Base-by-base conservation (phyloP, 371 early-diverging fungal genomes). In the Rhizomucor miehei region DNA sequence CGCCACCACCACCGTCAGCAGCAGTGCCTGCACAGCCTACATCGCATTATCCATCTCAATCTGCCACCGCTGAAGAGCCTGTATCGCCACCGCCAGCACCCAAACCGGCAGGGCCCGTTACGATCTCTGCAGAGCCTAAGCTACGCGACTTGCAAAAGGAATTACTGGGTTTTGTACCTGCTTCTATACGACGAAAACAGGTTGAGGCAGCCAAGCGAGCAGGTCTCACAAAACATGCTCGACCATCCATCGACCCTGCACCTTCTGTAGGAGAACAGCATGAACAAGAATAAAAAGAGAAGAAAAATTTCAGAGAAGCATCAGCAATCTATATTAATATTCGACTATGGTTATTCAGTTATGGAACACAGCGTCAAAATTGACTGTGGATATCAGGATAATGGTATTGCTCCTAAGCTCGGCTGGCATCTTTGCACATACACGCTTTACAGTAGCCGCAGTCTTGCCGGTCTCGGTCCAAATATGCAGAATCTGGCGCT, bases 71-170 rank as follows among this genome's bases (percentile, higher is more conserved):
- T 13, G 24, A 43, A 29, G 6, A 17, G 29, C 12, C 48, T 23
- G 40, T 13, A 25, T 21, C 51, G 25, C 16, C 19, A 23, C 23
- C 19, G 39, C 19, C 52, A 37, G 41, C 29, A 20, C 45, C 52
- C 19, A 19, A 54, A 39, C 48, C 56, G 14, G 44, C 55, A 24
- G 65, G 71, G 17, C 48, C 59, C 0, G 67, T 73, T 10, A 81
- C 75, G 35, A 85, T 85, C 16, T 80, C 86, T 6, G 86, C 82
- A 3, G 83, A 79, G 54, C 86, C 86, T 13, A 73, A 85, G 44
- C 65, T 85, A 20, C 74, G 86, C 25, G 82, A 85, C 47, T 66
- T 85, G 17, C 84, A 82, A 62, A 84, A 82, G 53, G 86, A 85
- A 49, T 53, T 80, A n/a, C 66, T 81, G 0, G 67, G 66, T 20